A percentile compares a stretch with the other conserved stretches of the same genome.
Conservation (phyloP, 495 filamentous ascomycete genomes). For the Aspergillus conjunctus region DNA sequence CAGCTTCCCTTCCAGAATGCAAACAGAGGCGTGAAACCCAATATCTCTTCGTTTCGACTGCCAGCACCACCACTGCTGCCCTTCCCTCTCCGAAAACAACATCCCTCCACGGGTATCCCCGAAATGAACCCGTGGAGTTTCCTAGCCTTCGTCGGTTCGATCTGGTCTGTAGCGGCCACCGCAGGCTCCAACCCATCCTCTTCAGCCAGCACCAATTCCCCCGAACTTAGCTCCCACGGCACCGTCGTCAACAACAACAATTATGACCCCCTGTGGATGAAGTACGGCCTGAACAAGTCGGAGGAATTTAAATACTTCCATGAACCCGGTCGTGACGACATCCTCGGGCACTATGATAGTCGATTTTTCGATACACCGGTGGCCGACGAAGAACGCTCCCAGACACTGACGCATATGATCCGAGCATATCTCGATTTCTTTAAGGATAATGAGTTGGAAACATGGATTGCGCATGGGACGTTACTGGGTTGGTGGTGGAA, state of each 20-base stretch:
- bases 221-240: constrained; percentile 19
- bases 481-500: constrained; percentile 94
- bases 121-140: constrained; percentile 23
- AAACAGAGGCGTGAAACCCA: constrained; percentile 19
- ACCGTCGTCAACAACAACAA: constrained; percentile 17
- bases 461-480: constrained; percentile 88
- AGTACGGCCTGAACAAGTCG: constrained; percentile 38
- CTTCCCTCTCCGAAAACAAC: not conserved
- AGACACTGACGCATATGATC: constrained; percentile 67
- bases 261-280: constrained; percentile 30
- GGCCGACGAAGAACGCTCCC: constrained; percentile 62
- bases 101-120: not conserved
- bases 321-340: constrained; percentile 59
- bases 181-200: constrained; percentile 15
- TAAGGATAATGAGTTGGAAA: constrained; percentile 64
- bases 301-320: constrained; percentile 52
- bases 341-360: constrained; percentile 69
- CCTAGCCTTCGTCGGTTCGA: constrained; percentile 24
- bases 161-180: constrained; percentile 28
- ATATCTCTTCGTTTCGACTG: not conserved
- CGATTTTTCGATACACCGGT: constrained; percentile 66
- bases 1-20: constrained; percentile 21
- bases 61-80: not conserved
- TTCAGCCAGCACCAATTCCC: constrained; percentile 14
- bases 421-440: constrained; percentile 73